These are phyloP conservation scores for Alopecurus myosuroides DNA, from an alignment of 176 grass and related monocot species.

Conservation along the genomic window DNA sequence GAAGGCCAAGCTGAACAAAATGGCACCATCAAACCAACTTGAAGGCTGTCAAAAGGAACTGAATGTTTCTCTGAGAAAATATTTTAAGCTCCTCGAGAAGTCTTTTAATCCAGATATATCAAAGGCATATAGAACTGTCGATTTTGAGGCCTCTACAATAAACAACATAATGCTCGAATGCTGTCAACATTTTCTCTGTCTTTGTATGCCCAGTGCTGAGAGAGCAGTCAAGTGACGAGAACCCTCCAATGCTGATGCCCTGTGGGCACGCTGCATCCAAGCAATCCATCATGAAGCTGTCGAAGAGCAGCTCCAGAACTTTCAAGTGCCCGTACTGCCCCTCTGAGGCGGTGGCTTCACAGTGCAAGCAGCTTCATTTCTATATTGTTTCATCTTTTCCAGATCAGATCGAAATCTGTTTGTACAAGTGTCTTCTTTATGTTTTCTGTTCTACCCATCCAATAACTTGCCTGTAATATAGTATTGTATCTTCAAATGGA, in stretches of 20 bases:
- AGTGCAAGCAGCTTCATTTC: constrained; percentile 89
- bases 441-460: constrained; percentile 15
- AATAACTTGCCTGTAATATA: constrained; percentile 42
- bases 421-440: constrained; percentile 20
- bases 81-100: constrained; percentile 73
- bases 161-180: constrained; percentile 81
- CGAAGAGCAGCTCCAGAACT: constrained; percentile 65
- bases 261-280: constrained; percentile 78
- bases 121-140: constrained; percentile 74
- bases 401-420: constrained; percentile 15
- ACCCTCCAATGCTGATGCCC: constrained; percentile 91
- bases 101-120: constrained; percentile 78
- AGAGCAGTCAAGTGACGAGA: constrained; percentile 77
- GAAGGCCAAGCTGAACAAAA: constrained; percentile 53
- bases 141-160: constrained; percentile 62
- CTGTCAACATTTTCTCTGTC: too few relatives aligned
- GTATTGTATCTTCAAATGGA: constrained; percentile 8
- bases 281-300: constrained; percentile 76
- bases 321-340: constrained; percentile 94
- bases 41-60: constrained; percentile 78
- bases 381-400: constrained; percentile 26
- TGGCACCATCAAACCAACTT: constrained; percentile 48
- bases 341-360: constrained; percentile 43
- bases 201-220: constrained; percentile 84
- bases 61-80: constrained; percentile 61